Evolutionary conservation across 164 flowering plant species (phyloP), one percentile per base, ranked within the genome.

Genomic region (Berberis vulgaris): DNA sequence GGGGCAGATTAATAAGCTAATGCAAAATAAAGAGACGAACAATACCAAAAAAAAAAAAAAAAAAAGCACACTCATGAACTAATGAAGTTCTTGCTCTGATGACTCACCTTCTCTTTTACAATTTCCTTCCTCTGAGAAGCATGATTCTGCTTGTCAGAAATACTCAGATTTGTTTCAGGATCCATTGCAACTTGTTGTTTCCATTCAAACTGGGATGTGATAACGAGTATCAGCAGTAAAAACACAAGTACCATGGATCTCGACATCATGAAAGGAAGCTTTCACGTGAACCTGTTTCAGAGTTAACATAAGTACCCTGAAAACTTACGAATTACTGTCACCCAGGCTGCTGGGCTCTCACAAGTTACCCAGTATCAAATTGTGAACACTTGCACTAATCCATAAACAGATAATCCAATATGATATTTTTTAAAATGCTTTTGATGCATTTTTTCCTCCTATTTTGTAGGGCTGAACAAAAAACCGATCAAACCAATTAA

Each of bases 151-250:
- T 56, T 57, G 41, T 62, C 43, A 43, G 47, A 10, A 26, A 10
- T 46, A 49, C 49, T 46, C 1, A 43, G n/a, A 38, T n/a, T 56
- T 45, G 59, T 0, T 43, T 86, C 94, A 41, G 74, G 62, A 52
- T 89, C 94, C 57, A 49, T 67, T 42, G 76, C 84, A 43, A 87
- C 79, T 39, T 74, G 94, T 71, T 87, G 97, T 66, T 80, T 86
- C 97, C 97, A 90, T 60, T 90, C 94, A 75, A 90, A 84, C 65
- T 90, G 97, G 40, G 94, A 90, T 9, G 97, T 90, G 43, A 87
- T 79, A 45, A 90, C 79, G 53, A 90, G 80, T 56, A 86, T 45
- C 53, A 90, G 10, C 67, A 90, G 67, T 66, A 90, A 70, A 60
- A 82, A 87, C 49, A 79, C 91, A 54, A 90, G 84, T 65, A 87